These are phyloP conservation scores for Fomitopsis pinicola DNA, from an alignment of 1,284 basidiomycete species.

Conservation along the genomic window DNA sequence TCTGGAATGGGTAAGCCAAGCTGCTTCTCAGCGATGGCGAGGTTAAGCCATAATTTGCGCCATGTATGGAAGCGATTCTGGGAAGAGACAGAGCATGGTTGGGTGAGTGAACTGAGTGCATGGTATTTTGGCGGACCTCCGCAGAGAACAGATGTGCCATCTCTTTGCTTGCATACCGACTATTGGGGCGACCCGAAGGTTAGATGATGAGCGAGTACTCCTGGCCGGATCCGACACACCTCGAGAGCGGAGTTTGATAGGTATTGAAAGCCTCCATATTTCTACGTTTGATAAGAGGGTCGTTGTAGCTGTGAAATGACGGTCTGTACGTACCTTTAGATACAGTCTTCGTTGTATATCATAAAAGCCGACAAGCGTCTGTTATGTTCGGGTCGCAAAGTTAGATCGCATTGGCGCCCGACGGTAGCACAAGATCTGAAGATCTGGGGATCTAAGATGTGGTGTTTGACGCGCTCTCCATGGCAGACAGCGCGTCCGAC, in stretches of 20 bases:
- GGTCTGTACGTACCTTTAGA: constrained; percentile 68
- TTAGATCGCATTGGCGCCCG: neutral
- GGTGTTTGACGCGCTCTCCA: neutral
- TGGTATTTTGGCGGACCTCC: constrained; percentile 46
- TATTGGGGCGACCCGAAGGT: constrained; percentile 29
- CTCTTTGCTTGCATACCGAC: constrained; percentile 98
- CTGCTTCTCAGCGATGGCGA: constrained; percentile 95
- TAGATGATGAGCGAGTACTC: neutral
- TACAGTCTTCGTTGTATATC: constrained; percentile 20
- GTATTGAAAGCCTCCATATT: constrained; percentile 63
- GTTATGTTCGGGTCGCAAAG: neutral
- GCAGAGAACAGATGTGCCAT: constrained; percentile 97
- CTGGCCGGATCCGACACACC: constrained; percentile 34
- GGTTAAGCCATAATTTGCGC: constrained; percentile 94
- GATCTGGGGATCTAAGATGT: neutral
- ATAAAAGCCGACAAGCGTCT: constrained; percentile 36
- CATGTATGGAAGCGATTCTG: constrained; percentile 97
- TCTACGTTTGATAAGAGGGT: neutral
- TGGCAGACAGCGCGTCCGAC: neutral
- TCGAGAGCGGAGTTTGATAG: constrained; percentile 74
- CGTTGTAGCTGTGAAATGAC: constrained; percentile 27
- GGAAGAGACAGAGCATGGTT: neutral
- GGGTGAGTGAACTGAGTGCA: neutral
- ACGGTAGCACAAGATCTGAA: neutral
- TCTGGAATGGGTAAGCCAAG: constrained; percentile 89